Evolutionary conservation across 2,329 filamentous ascomycete genomes (phyloP), one percentile per base, ranked within the genome.

Genomic region (Hymenoscyphus repandus): DNA sequence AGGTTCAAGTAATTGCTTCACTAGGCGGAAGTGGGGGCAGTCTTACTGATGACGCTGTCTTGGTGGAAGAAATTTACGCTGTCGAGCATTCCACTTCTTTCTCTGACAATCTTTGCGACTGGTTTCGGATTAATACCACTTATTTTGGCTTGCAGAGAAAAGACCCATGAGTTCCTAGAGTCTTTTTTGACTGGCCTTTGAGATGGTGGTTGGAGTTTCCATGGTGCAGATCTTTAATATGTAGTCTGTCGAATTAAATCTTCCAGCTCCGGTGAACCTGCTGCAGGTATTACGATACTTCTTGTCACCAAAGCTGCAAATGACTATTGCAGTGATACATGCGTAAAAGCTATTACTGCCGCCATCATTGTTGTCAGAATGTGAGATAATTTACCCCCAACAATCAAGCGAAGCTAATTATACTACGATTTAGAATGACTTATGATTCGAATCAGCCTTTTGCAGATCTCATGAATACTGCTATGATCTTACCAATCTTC

Each of bases 361-460:
- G 72, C 71, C 5, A 78, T 79, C 52, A 73, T 72, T 50, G 70
- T 70, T 13, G 74, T 79, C 9, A 76, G 77, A 22, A 70, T 79
- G 71, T 68, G 52, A 64, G 64, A 60, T 30, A 33, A 2, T 30
- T 12, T 41, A 38, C 27, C 22, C 15, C 31, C 18, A 17, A 15
- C 34, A 20, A 10, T 20, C 44, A 10, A 32, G 36, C 32, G 39
- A 42, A 22, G 5, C n/a, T 20, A 22, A 13, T 40, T 15, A 18
- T n/a, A 15, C 27, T 7, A 6, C 33, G 11, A 17, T 42, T 12
- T 49, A 54, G 52, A 33, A 42, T 45, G 4, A 39, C 32, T 9
- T 51, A 51, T 43, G 42, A 51, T 20, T 13, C 46, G 1, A 32
- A 43, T 11, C 17, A 42, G 27, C 17, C 71, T 69, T 1, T 77